Conservation (phyloP, 352 stramenopile species). For the Pythium utonaiense region DNA sequence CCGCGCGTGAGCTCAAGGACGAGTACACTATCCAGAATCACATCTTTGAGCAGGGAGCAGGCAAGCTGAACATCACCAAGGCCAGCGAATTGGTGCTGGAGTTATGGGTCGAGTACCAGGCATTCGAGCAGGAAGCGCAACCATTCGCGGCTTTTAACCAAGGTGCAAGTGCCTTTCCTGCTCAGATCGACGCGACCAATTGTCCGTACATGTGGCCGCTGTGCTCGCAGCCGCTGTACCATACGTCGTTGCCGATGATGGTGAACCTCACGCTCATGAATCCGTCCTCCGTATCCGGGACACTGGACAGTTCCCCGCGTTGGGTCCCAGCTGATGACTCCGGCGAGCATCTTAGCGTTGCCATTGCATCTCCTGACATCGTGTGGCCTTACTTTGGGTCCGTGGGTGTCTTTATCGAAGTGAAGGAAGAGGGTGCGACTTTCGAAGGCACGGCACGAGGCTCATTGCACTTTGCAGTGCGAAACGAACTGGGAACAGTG, state of each 20-base stretch:
- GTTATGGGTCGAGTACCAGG: conserved; percentile 36
- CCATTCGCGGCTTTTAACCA: conserved; percentile 27
- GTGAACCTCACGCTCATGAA: conserved; percentile 87
- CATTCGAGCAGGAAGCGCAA: conserved; percentile 1
- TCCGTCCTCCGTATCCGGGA: conserved; percentile 42
- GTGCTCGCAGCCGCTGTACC: conserved; percentile 76
- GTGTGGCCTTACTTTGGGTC: conserved; percentile 72
- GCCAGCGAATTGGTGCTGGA: conserved; percentile 45
- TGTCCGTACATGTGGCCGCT: conserved; percentile 88
- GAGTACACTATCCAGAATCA: conserved; percentile 60
- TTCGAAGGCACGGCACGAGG: conserved; percentile 44
- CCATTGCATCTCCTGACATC: conserved; percentile 40
- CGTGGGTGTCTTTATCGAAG: conserved; percentile 65
- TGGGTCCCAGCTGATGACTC: conserved; percentile 42
- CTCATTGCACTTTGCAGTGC: conserved; percentile 41
- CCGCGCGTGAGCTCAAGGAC: conserved; percentile 27
- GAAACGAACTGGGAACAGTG: conserved; percentile 30
- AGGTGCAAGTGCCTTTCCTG: conserved; percentile 42
- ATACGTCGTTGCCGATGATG: conserved; percentile 65
- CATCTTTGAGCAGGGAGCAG: conserved; percentile 84
- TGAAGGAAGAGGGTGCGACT: conserved; percentile 37
- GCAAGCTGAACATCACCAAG: conserved; percentile 61
- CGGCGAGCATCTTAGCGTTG: conserved; percentile 49
- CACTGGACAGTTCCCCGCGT: conserved; percentile 39
- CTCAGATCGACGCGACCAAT: conserved; percentile 63